Evolutionary conservation across 2,329 filamentous ascomycete genomes (phyloP).

Genomic region (Hysterium pulicare): DNA sequence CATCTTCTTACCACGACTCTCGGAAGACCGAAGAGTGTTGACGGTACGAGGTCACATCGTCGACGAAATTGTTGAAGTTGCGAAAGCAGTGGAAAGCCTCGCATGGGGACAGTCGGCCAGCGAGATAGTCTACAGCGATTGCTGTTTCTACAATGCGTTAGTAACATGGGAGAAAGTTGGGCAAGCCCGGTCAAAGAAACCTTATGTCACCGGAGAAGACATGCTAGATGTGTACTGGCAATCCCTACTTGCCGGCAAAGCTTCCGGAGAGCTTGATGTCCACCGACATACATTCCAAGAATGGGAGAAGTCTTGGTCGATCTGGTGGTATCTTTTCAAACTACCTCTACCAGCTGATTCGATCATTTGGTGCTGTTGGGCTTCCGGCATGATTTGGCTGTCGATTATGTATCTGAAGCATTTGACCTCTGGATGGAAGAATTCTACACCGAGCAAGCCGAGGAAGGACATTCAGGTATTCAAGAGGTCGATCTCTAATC

Average conservation of each 20-base stretch:
- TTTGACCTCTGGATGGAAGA: background rate
- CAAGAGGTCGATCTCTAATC: background rate
- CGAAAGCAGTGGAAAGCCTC: background rate
- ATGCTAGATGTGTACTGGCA: conserved; percentile 4
- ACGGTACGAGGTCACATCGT: background rate
- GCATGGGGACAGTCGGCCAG: background rate
- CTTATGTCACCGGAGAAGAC: background rate
- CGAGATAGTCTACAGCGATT: background rate
- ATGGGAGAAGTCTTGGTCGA: conserved; percentile 1
- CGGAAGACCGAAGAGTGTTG: too few relatives aligned
- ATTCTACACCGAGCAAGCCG: background rate
- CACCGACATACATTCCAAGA: background rate
- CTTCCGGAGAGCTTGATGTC: background rate
- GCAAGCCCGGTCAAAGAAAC: background rate
- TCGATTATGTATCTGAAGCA: conserved; percentile 1
- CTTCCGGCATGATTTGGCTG: background rate
- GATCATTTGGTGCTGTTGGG: background rate
- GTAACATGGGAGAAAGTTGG: background rate
- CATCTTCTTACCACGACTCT: background rate
- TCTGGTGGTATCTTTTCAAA: conserved; percentile 4
- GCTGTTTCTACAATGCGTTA: background rate
- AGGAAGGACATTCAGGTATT: background rate
- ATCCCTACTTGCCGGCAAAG: background rate
- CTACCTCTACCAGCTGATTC: background rate
- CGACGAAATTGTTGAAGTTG: background rate